These are phyloP conservation scores for Sanghuangporus baumii DNA, from an alignment of 1,284 basidiomycete genomes.

Conservation along the genomic window DNA sequence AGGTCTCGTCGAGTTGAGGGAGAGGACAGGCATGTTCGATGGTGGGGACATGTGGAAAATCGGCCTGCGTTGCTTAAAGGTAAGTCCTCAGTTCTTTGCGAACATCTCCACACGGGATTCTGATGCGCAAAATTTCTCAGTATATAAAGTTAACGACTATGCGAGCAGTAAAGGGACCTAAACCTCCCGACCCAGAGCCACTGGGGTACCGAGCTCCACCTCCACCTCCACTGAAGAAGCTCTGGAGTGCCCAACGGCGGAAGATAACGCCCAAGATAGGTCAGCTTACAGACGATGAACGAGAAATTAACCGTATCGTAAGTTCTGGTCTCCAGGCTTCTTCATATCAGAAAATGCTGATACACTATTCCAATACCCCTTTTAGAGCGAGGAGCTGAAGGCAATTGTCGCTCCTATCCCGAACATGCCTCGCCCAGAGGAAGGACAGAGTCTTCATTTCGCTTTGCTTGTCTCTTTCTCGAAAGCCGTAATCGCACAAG, in stretches of 20 bases:
- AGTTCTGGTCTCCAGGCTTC: constrained; percentile 26
- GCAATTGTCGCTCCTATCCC: constrained; percentile 38
- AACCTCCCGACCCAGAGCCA: constrained; percentile 25
- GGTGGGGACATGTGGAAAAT: constrained; percentile 64
- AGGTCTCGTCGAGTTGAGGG: constrained; percentile 28
- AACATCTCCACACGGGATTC: not conserved
- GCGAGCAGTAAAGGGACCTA: constrained; percentile 63
- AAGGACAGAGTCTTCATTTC: constrained; percentile 45
- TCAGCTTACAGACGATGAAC: constrained; percentile 79
- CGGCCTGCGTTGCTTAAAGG: constrained; percentile 58
- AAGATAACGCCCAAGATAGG: constrained; percentile 89
- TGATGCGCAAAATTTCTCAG: constrained; percentile 28
- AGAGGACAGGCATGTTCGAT: constrained; percentile 42
- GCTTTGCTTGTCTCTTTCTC: constrained; percentile 83
- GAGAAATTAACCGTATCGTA: constrained; percentile 70
- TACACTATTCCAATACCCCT: not conserved
- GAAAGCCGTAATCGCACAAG: constrained; percentile 88
- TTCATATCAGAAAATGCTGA: not conserved
- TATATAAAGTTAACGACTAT: constrained; percentile 74
- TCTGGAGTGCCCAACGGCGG: constrained; percentile 66
- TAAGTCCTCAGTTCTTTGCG: constrained; percentile 26
- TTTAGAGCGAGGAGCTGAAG: constrained; percentile 62
- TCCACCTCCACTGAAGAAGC: constrained; percentile 35
- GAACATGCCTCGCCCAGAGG: constrained; percentile 31
- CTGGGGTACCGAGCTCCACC: constrained; percentile 11